Conservation (phyloP, 805 yeast genomes). For the Vanderwaltozyma tropicalis region DNA sequence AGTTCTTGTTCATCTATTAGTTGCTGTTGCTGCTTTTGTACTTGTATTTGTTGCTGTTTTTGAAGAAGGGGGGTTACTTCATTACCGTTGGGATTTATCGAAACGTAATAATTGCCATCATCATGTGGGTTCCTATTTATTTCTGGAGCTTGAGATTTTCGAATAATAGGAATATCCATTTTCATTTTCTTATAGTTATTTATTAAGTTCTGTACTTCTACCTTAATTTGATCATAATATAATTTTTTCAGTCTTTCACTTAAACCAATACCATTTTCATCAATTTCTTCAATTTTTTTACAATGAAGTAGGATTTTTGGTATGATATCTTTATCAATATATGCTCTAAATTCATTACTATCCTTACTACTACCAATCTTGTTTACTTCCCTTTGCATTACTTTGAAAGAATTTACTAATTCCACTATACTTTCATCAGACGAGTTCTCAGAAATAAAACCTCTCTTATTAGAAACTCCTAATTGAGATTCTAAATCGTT, state of each 20-base stretch:
- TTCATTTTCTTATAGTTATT: slow-evolving; percentile 31
- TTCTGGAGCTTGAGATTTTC: not conserved
- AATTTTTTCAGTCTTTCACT: slow-evolving; percentile 30
- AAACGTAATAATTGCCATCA: slow-evolving; percentile 9
- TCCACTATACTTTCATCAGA: not conserved
- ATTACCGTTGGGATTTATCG: slow-evolving; percentile 9
- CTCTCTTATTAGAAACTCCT: not conserved
- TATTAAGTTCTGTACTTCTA: slow-evolving; percentile 36
- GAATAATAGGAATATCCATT: not conserved
- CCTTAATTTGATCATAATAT: slow-evolving; percentile 41
- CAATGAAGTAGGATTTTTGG: slow-evolving; percentile 7
- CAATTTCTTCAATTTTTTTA: slow-evolving; percentile 10
- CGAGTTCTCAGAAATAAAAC: not conserved
- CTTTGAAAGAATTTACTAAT: slow-evolving; percentile 5
- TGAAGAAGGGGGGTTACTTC: slow-evolving; percentile 37
- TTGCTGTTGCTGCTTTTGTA: slow-evolving; percentile 27
- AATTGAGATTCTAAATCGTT: slow-evolving; percentile 15
- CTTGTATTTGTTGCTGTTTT: slow-evolving; percentile 14
- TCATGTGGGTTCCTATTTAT: not conserved
- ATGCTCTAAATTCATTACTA: slow-evolving; percentile 26
- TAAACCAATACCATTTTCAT: slow-evolving; percentile 3
- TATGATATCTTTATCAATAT: slow-evolving; percentile 15
- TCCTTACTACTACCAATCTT: slow-evolving; percentile 28
- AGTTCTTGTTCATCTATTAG: slow-evolving; percentile 39
- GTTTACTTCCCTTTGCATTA: slow-evolving; percentile 7